Base-by-base conservation (phyloP, 164 flowering plant genomes). In the Euptelea pleiosperma region DNA sequence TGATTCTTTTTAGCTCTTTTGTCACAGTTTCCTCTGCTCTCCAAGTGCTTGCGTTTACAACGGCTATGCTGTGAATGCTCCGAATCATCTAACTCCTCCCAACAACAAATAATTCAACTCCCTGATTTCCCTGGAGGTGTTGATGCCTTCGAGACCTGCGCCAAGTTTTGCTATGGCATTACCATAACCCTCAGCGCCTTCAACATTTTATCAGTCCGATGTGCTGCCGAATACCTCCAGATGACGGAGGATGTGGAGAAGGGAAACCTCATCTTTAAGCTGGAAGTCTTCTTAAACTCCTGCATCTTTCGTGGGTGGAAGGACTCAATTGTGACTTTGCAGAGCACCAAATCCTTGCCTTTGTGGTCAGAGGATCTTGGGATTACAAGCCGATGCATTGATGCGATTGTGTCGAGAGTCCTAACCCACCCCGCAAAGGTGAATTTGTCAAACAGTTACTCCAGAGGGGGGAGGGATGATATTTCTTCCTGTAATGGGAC, bases 171-270 rank as follows among this genome's bases (percentile, higher is more conserved):
- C 53, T 94, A 94, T 60, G 97, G 97, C 29, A 94, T 94, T 54
- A 85, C 94, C 12, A 84, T 94, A 66, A 91, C 96, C n/a, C 70
- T 94, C 57, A 83, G 90, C 62, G 82, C 96, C 61, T 76, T 75
- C 68, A 94, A 91, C 80, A 71, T 94, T 24, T 91, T 91, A 1
- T 59, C 96, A 0, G 80, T 77, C 0, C 70, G 90, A 24, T 94
- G 99, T 45, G 99, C 94, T 0, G 89, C 99, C 0, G 94, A 94
- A 57, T 94, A 84, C 55, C 81, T 94, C 12, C 83, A 81, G 71
- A 94, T 94, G 99, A 82, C 93, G 1, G 99, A 94, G 70, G 91
- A 85, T 25, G 87, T 78, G 3, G 98, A 94, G 78, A 86, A 84
- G 63, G 99, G 98, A 18, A 94, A 94, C 65, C 70, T 94, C 24